These are phyloP conservation scores for Saksenaea oblongispora DNA, from an alignment of 371 early-diverging fungal species.

Conservation along the genomic window DNA sequence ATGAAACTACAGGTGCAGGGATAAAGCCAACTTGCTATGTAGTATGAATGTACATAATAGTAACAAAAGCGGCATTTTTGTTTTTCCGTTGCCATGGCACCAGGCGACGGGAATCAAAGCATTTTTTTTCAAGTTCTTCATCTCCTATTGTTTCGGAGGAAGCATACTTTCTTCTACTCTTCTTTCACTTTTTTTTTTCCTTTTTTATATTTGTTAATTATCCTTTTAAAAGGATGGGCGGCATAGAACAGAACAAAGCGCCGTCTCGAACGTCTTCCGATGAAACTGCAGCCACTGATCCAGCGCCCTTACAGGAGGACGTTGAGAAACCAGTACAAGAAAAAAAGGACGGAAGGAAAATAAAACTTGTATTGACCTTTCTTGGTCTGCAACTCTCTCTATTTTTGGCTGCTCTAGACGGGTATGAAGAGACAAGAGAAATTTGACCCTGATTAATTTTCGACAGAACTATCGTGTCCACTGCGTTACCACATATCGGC, in stretches of 20 bases:
- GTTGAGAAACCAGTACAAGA: not conserved
- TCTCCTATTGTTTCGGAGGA: not conserved
- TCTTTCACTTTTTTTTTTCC: not conserved
- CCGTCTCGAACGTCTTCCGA: not conserved
- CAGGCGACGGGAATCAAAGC: not conserved
- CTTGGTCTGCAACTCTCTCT: constrained; percentile 59
- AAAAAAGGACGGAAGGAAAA: not conserved
- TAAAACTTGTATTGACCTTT: constrained; percentile 26
- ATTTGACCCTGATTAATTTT: not conserved
- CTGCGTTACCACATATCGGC: constrained; percentile 71
- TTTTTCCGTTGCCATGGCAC: not conserved
- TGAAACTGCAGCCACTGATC: not conserved
- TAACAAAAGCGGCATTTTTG: not conserved
- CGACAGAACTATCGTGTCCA: constrained; percentile 71
- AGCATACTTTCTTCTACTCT: not conserved
- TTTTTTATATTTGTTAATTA: not conserved
- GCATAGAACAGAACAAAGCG: not conserved
- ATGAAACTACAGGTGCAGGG: no score
- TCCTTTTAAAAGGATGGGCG: not conserved
- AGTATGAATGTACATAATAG: no score
- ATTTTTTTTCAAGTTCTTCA: not conserved
- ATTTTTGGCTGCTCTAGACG: constrained; percentile 80
- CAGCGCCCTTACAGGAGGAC: not conserved
- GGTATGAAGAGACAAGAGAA: constrained; percentile 17
- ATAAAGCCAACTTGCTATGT: no score